These are phyloP conservation scores for Rhynchospora pubera DNA, from an alignment of 176 grass and related monocot species.

Conservation along the genomic window DNA sequence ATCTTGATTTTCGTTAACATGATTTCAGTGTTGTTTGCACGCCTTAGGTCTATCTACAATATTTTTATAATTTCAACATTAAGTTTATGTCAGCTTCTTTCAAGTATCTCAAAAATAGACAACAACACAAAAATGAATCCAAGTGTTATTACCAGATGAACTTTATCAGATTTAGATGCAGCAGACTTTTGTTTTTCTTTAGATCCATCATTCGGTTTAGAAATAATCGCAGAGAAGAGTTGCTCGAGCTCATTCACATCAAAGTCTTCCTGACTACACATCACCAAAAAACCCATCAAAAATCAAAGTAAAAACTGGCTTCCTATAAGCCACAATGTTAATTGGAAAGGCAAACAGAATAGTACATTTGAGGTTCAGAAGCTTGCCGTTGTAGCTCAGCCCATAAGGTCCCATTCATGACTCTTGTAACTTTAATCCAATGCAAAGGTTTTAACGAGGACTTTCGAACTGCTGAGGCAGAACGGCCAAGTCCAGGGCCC, in stretches of 20 bases:
- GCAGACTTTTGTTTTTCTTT: constrained; percentile 63
- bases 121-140: constrained; percentile 11
- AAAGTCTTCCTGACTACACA: constrained; percentile 64
- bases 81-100: constrained; percentile 6
- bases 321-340: constrained; percentile 3
- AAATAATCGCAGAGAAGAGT: constrained; percentile 65
- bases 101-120: not conserved
- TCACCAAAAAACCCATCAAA: constrained; percentile 23
- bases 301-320: constrained; percentile 4
- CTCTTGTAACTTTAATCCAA: constrained; percentile 89
- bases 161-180: constrained; percentile 73
- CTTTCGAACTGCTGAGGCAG: constrained; percentile 29
- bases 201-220: constrained; percentile 48
- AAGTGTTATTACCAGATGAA: constrained; percentile 66
- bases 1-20: constrained; percentile 99
- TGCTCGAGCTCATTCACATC: constrained; percentile 79
- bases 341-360: constrained; percentile 1
- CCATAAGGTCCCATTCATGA: constrained; percentile 92
- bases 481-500: constrained; percentile 47
- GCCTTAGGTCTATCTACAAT: constrained; percentile 65
- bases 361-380: constrained; percentile 58
- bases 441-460: constrained; percentile 88
- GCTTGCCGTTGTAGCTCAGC: constrained; percentile 81
- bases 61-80: constrained; percentile 15
- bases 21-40: constrained; percentile 97